Conservation (phyloP, 2,329 filamentous ascomycete species). For the Arthrinium puccinioides region DNA sequence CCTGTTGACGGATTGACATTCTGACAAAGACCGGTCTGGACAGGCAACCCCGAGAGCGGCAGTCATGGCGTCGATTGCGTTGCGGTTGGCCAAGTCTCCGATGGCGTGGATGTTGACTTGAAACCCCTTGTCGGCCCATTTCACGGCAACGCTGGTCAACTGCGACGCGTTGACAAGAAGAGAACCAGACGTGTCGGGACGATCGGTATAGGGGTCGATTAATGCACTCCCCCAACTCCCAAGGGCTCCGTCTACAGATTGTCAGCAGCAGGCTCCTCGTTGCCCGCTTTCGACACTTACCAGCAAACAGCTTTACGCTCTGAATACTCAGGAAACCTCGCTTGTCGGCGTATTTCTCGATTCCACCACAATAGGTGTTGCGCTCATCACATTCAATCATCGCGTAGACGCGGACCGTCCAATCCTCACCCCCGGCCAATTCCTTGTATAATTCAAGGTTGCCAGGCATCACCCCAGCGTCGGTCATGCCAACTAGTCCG, state of each 20-base stretch:
- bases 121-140: conserved; percentile 54
- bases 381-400: conserved; percentile 61
- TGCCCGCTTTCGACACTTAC: conserved; percentile 26
- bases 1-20: conserved; percentile 47
- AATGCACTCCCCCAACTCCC: conserved; percentile 67
- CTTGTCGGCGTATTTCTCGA: conserved; percentile 32
- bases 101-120: conserved; percentile 70
- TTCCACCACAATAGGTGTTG: conserved; percentile 55
- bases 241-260: conserved; percentile 54
- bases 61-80: conserved; percentile 56
- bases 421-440: conserved; percentile 42
- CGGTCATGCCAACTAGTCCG: conserved; percentile 62
- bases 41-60: conserved; percentile 48
- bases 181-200: conserved; percentile 52
- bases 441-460: conserved; percentile 48
- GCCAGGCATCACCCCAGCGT: conserved; percentile 53
- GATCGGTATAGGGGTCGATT: conserved; percentile 63
- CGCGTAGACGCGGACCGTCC: conserved; percentile 57
- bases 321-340: conserved; percentile 48
- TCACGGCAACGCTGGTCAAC: conserved; percentile 42
- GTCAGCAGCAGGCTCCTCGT: conserved; percentile 9
- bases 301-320: conserved; percentile 64
- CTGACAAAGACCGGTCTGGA: conserved; percentile 29
- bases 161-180: conserved; percentile 59
- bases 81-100: conserved; percentile 60